phyloP scores from a whole-genome alignment of 164 flowering plant genomes.

The Nelumbo lutea region DNA sequence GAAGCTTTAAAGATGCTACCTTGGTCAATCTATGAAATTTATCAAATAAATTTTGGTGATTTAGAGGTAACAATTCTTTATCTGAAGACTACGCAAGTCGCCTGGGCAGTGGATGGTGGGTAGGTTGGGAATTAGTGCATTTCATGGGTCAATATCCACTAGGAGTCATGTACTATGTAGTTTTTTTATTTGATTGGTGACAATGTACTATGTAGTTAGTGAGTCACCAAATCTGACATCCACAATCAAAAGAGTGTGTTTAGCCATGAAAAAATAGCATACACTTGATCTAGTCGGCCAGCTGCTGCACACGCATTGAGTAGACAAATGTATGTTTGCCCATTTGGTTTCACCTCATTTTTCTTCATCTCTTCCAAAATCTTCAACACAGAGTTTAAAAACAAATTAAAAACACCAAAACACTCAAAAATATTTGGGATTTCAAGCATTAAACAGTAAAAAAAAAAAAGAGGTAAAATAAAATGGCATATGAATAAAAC shows the following conservation, averaged over 20 bases:
- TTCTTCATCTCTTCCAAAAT: slow-evolving; percentile 90
- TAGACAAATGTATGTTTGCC: slow-evolving; percentile 78
- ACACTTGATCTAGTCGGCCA: slow-evolving; percentile 86
- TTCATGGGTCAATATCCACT: background rate
- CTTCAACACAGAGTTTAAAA: slow-evolving; percentile 36
- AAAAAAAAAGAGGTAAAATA: background rate
- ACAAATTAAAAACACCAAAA: slow-evolving; percentile 6
- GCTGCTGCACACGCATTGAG: slow-evolving; percentile 81
- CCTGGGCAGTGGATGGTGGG: background rate
- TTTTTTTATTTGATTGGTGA: too few relatives aligned
- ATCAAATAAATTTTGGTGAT: background rate
- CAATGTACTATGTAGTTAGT: background rate
- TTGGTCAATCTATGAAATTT: background rate
- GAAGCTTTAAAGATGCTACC: background rate
- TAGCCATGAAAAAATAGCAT: slow-evolving; percentile 30
- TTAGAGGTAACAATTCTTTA: background rate
- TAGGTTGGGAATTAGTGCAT: background rate
- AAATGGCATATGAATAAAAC: background rate
- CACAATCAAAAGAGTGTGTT: slow-evolving; percentile 3
- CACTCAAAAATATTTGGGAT: background rate
- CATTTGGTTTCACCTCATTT: slow-evolving; percentile 80
- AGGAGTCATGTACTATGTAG: background rate
- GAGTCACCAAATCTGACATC: background rate
- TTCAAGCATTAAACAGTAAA: background rate
- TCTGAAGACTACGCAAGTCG: background rate